Base-by-base conservation (phyloP, 192 early-diverging fungal genomes). In the Allomyces javanicus region DNA sequence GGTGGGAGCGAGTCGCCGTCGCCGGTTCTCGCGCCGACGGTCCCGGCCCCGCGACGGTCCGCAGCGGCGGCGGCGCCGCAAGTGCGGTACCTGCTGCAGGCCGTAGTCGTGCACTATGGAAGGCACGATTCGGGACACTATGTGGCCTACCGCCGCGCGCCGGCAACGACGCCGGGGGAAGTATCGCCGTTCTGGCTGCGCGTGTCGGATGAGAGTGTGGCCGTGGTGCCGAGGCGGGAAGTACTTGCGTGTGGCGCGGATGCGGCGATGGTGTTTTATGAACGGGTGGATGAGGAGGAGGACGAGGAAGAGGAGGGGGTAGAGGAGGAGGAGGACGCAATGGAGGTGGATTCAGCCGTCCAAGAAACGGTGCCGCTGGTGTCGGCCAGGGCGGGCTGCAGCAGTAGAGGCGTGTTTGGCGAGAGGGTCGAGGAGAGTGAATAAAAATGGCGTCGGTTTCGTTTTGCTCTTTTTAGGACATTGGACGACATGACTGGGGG, bases 71-170 rank as follows among this genome's bases (percentile, higher is more conserved):
- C 17, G 12, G 12, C 17, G 2, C 17, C 50, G 67, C 62, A 67
- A 19, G 74, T 76, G 43, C 55, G 75, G 24, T 97, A 95, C 69
- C 80, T 80, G 11, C 75, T 97, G 19, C 78, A 73, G 27, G 81
- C 91, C 11, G 86, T 93, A 6, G 84, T 97, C 24, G 77, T 92
- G 1, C 94, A 97, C 69, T 76, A 82, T 25, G 94, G 94, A 9
- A 76, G 73, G 1, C 94, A 97, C 72, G 80, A 93, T 50, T 86
- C 81, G 3, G 94, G 94, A 9, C 94, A 97, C 66, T 97, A 91
- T 80, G 81, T 89, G 26, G 86, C 91, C 0, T 94, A 92, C 71
- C 81, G 94, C 24, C 73, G 85, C 17, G 50, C 50, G 12, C 50
- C 50, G 17, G 17, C 50, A 3, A n/a, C 1, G 50, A 21, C 50